phyloP scores from a whole-genome alignment of 75 land plant genomes.

The Ceratopteris richardii region DNA sequence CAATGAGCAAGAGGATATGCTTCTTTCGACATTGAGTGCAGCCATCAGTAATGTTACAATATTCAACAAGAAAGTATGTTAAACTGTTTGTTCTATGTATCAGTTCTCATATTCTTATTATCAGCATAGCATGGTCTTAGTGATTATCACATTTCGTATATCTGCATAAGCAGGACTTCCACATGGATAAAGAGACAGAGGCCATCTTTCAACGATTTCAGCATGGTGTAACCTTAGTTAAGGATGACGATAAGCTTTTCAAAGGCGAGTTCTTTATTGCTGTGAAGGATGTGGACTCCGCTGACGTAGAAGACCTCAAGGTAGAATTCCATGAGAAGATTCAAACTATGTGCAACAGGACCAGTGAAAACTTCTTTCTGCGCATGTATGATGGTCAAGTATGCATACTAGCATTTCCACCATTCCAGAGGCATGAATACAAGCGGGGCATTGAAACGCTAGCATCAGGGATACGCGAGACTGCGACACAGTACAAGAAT shows the following conservation, averaged over 20 bases:
- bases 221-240: slow-evolving; percentile 27
- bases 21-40: slow-evolving; percentile 25
- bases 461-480: slow-evolving; percentile 13
- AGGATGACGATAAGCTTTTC: slow-evolving; percentile 28
- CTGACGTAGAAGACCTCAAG: slow-evolving; percentile 26
- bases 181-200: slow-evolving; percentile 32
- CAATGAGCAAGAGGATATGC: slow-evolving; percentile 31
- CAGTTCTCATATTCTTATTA: neutral
- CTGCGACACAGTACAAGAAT: slow-evolving; percentile 5
- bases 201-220: slow-evolving; percentile 30
- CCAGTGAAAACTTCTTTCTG: slow-evolving; percentile 23
- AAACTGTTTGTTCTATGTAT: neutral
- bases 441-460: slow-evolving; percentile 15
- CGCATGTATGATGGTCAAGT: slow-evolving; percentile 33
- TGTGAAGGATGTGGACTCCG: slow-evolving; percentile 26
- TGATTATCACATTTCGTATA: too few relatives aligned
- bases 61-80: slow-evolving; percentile 30
- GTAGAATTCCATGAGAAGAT: slow-evolving; percentile 23
- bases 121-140: neutral
- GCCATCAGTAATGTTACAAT: slow-evolving; percentile 33
- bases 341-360: slow-evolving; percentile 15
- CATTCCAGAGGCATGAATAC: slow-evolving; percentile 20
- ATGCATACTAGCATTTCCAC: slow-evolving; percentile 25
- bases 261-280: slow-evolving; percentile 31
- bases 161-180: slow-evolving; percentile 24